Percentiles rank a stretch among this genome's conserved stretches.
phyloP scores from a whole-genome alignment of 2,329 filamentous ascomycete species.

The Aspergillus sojae region DNA sequence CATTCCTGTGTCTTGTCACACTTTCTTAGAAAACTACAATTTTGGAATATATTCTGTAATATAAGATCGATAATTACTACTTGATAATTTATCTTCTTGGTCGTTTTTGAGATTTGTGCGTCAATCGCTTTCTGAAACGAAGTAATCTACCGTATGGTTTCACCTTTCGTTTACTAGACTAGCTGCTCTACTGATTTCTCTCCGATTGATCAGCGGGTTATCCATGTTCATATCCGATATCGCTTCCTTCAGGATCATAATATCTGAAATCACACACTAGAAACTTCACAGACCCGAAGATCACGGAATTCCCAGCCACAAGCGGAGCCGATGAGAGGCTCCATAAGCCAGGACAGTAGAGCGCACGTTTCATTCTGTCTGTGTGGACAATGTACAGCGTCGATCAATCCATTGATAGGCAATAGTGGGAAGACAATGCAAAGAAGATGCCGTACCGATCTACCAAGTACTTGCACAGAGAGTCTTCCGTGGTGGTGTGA shows the following conservation, averaged over 20 bases:
- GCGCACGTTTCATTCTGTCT: not conserved
- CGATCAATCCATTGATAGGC: not conserved
- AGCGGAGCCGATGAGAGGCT: not conserved
- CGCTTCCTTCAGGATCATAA: not conserved
- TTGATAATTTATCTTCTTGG: not conserved
- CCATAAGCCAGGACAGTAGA: too few species aligned
- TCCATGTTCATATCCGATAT: not conserved
- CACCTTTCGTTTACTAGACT: not conserved
- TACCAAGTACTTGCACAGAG: not conserved
- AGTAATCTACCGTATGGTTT: not conserved
- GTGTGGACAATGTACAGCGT: not conserved
- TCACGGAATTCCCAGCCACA: not conserved
- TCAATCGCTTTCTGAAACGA: not conserved
- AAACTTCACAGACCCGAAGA: not conserved
- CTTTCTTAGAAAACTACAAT: not conserved
- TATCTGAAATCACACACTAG: not conserved
- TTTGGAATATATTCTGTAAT: not conserved
- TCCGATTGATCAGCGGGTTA: not conserved
- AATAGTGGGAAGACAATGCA: not conserved
- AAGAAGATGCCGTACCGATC: not conserved
- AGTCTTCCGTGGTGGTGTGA: conserved; percentile 1
- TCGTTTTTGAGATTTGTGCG: not conserved
- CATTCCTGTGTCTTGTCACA: too few species aligned
- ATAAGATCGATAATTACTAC: not conserved
- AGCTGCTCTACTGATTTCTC: too few species aligned